Percentiles rank a stretch among this genome's conserved stretches.
phyloP scores from a whole-genome alignment of 176 grass and related monocot genomes.

The Poa pratensis region DNA sequence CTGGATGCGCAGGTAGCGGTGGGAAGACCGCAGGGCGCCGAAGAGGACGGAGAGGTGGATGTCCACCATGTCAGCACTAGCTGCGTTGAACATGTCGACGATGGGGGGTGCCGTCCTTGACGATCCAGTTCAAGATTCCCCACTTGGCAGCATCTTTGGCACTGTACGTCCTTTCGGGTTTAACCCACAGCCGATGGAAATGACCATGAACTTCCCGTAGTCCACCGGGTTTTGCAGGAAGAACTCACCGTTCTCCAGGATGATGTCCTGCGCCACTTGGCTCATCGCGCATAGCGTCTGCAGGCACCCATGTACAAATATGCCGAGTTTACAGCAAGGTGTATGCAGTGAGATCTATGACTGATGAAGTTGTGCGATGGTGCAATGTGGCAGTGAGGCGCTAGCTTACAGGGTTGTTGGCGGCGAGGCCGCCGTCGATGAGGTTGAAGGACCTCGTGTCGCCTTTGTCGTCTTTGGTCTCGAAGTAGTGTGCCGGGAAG shows the following conservation, averaged over 20 bases:
- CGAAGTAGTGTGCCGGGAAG: slow-evolving; percentile 73
- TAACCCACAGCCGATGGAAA: slow-evolving; percentile 73
- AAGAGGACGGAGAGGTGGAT: slow-evolving; percentile 77
- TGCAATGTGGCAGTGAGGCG: neutral
- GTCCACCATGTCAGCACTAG: slow-evolving; percentile 87
- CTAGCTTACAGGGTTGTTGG: slow-evolving; percentile 78
- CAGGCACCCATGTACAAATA: neutral
- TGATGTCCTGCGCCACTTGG: slow-evolving; percentile 57
- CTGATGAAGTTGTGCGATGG: neutral
- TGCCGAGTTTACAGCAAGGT: neutral
- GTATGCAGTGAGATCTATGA: neutral
- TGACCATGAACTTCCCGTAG: slow-evolving; percentile 67
- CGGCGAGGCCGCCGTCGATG: slow-evolving; percentile 68
- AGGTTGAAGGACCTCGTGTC: slow-evolving; percentile 54
- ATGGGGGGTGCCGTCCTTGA: slow-evolving; percentile 52
- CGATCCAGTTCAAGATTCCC: slow-evolving; percentile 79
- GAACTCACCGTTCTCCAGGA: slow-evolving; percentile 45
- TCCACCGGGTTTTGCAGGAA: slow-evolving; percentile 51
- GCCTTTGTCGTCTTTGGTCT: slow-evolving; percentile 41
- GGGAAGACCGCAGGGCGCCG: slow-evolving; percentile 39
- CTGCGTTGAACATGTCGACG: slow-evolving; percentile 66
- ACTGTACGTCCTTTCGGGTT: slow-evolving; percentile 48
- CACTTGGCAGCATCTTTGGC: slow-evolving; percentile 57
- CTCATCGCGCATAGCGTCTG: slow-evolving; percentile 68
- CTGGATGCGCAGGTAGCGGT: slow-evolving; percentile 75